Percentiles rank a stretch among this genome's conserved stretches.
Conservation (phyloP, 768 basidiomycete genomes). For the Astraeus odoratus region DNA sequence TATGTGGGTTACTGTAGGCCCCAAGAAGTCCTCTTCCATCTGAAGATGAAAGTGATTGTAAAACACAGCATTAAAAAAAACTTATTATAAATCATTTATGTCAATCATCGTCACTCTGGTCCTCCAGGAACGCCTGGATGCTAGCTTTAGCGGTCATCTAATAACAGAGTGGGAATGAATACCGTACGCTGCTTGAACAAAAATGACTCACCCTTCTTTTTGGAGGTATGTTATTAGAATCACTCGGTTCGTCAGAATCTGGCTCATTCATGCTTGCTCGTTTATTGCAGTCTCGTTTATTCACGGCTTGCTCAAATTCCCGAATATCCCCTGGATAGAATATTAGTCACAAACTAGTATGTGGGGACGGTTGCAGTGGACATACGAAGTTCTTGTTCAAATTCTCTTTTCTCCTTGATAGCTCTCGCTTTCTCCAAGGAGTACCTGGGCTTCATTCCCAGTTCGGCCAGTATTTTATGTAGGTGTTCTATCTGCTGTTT, state of each 20-base stretch:
- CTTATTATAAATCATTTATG: not conserved
- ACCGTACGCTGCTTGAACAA: not conserved
- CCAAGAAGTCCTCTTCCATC: too few relatives aligned
- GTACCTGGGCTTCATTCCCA: slow-evolving; percentile 76
- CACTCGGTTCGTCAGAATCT: slow-evolving; percentile 28
- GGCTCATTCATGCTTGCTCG: slow-evolving; percentile 7
- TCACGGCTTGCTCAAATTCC: slow-evolving; percentile 51
- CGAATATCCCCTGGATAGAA: slow-evolving; percentile 60
- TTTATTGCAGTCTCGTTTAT: slow-evolving; percentile 21
- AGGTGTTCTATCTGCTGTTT: slow-evolving; percentile 61
- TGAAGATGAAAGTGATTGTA: too few relatives aligned
- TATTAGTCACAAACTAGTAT: not conserved
- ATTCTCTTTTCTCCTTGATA: slow-evolving; percentile 66
- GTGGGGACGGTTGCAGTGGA: slow-evolving; percentile 10
- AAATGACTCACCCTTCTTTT: slow-evolving; percentile 36
- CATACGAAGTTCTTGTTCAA: slow-evolving; percentile 73
- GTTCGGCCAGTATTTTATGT: slow-evolving; percentile 54
- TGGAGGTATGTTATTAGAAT: slow-evolving; percentile 27
- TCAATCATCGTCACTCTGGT: slow-evolving; percentile 58
- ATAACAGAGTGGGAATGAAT: not conserved
- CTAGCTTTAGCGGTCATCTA: slow-evolving; percentile 47
- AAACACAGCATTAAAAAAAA: not conserved
- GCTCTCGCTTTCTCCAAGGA: slow-evolving; percentile 76
- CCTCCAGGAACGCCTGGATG: slow-evolving; percentile 65
- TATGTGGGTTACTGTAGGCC: too few relatives aligned